Base-by-base conservation (phyloP, 2,329 filamentous ascomycete species). In the Trichoderma arundinaceum region DNA sequence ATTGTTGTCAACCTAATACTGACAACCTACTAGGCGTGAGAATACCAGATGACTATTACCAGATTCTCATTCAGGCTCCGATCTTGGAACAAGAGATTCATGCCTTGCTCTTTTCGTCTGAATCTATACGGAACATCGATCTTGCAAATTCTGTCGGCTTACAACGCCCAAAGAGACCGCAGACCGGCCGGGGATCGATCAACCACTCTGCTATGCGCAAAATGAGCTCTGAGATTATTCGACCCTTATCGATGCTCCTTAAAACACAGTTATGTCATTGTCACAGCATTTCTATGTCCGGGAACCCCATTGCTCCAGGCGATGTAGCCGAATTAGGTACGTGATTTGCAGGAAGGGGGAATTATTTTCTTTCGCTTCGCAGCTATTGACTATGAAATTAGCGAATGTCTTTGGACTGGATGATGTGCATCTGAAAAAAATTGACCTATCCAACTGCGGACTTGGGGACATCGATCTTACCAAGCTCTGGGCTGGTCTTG, bases 81-180 rank as follows among this genome's bases (percentile, higher is more conserved):
- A 74, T 86, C 9, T 74, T 87, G 13, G 81, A 83, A 52, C 84
- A 86, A 69, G 85, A 87, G 71, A 79, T 87, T 13, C 84, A 87
- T 53, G 83, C 84, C 0, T 73, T 87, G 19, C 75, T 84, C 1
- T 85, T 86, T 68, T 82, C 83, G 22, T 85, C 84, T 0, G 83
- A 84, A 66, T 85, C 82, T 0, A 80, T 87, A 38, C 79, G 81
- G 48, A 83, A 84, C 64, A 82, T 87, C 54, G 84, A 87, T 68
- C 72, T 87, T 38, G 81, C 79, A 15, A 83, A 84, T 54, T 74
- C 78, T 10, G 57, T 79, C 4, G 77, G 77, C 6, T 66, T 74
- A 8, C 72, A 73, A 33, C 70, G 68, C 19, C 49, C 68, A 3
- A 66, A 65, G 15, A 68, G 69, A 52, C 64, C 69, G 43, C 66